Base-by-base conservation (phyloP, 1,284 basidiomycete species). In the Pyrrhoderma lamaoense region DNA sequence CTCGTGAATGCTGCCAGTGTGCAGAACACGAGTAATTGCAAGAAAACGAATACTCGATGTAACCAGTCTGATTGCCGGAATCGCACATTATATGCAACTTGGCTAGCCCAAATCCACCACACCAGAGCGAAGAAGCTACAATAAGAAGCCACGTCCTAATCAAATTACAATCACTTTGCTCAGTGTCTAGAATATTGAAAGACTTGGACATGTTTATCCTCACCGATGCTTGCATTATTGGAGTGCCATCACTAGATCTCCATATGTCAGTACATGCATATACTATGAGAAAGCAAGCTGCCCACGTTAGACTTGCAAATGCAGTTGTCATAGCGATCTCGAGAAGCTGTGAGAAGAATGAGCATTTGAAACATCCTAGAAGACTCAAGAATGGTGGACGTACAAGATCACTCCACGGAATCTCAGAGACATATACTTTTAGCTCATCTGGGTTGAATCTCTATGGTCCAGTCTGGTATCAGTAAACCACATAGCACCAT, bases 81-180 rank as follows among this genome's bases (percentile, higher is more conserved):
- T 27, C 53, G 53, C 3, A 55, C 53, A 40, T 55, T 55, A 40
- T 55, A 55, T 11, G 53, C 53, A 18, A 50, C 57, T 38, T 57
- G 57, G 25, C 51, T 55, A 14, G 57, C 57, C 57, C 57, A 58
- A 16, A 57, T 48, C 57, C 57, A 58, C 57, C 57, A 58, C 4
- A 58, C 56, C 38, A 58, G 45, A 2, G 56, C 58, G 36, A 59
- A 55, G 45, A 57, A 56, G 31, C 34, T 42, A 7, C 53, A 44
- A 25, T 58, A 55, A 13, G 53, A 54, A 13, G 53, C 23, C 8
- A 48, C 51, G n/a, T 44, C 52, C 56, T 57, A 19, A 16, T 43
- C n/a, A 11, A n/a, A 22, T 31, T 31, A 31, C 27, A 11, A 31
- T 31, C 11, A 31, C n/a, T n/a, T n/a, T n/a, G n/a, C n/a, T n/a